Base-by-base conservation (phyloP, 208 protist species). In the Acanthamoeba culbertsoni region DNA sequence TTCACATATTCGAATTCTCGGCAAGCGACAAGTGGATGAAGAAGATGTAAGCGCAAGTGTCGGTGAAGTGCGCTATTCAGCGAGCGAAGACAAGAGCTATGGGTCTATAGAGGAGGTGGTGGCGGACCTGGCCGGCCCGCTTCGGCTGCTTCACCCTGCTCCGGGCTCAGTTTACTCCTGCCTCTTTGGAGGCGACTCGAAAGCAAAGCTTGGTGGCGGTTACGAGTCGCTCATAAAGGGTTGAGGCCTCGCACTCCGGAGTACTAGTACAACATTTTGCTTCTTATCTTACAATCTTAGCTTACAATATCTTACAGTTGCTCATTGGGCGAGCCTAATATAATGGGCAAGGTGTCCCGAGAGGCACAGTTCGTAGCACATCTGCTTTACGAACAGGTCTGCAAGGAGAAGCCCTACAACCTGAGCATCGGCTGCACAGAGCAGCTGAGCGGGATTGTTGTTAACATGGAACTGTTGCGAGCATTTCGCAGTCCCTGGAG, bases 161-260 rank as follows among this genome's bases (percentile, higher is more conserved):
- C 42, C 71, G n/a, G 71, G 71, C 26, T 82, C 71, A n/a, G 42
- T 43, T 43, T 82, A 82, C 71, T 43, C 53, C 42, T 23, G n/a
- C 20, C 28, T 82, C 42, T 53, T 82, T 6, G 40, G 35, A 35
- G 43, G 35, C 43, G 10, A 16, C 71, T 23, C 71, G 8, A 35
- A 0, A 20, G 23, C 8, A 7, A 23, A 35, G 42, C 42, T n/a
- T 26, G n/a, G 42, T 31, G 71, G 71, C 71, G 71, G 71, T n/a
- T 82, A 82, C 71, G 71, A 82, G 71, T 82, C 43, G 5, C 71
- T 82, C 71, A 16, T 82, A n/a, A n/a, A n/a, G n/a, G n/a, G n/a
- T n/a, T n/a, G n/a, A n/a, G n/a, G n/a, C n/a, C n/a, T n/a, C n/a
- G n/a, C n/a, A n/a, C n/a, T n/a, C n/a, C n/a, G n/a, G n/a, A n/a